Evolutionary conservation across 441 rosid genomes (phyloP).

Genomic region (Corymbia calophylla): DNA sequence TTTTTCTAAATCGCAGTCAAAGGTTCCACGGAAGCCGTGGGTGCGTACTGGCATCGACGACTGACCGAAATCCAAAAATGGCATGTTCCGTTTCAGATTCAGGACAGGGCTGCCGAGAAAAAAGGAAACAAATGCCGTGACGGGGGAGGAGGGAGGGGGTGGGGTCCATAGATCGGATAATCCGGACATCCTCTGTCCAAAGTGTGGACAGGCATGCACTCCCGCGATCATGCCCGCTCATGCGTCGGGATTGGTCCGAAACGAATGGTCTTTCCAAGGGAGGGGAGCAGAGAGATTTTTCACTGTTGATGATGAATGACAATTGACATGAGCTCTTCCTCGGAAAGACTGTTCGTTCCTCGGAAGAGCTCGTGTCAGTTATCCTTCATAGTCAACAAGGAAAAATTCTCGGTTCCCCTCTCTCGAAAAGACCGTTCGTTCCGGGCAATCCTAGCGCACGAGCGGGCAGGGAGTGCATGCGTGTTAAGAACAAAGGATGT

Average conservation of each 20-base stretch:
- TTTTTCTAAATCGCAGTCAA: not conserved
- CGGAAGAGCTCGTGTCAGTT: not conserved
- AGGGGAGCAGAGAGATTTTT: not conserved
- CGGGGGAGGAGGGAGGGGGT: too few relatives aligned
- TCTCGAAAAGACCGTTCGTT: not conserved
- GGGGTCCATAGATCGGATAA: too few relatives aligned
- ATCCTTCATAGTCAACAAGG: not conserved
- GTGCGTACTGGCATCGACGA: not conserved
- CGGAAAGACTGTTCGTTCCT: not conserved
- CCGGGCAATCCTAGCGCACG: too few relatives aligned
- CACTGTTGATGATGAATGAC: not conserved
- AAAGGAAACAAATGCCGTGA: too few relatives aligned
- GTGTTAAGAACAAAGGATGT: too few relatives aligned
- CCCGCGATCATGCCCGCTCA: not conserved
- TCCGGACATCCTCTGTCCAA: too few relatives aligned
- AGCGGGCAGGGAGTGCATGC: not conserved
- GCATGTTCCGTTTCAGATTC: not conserved
- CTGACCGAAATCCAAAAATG: not conserved
- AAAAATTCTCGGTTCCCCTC: not conserved
- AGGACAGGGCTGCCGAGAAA: too few relatives aligned
- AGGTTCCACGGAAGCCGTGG: not conserved
- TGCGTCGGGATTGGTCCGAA: too few relatives aligned
- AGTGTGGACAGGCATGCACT: not conserved
- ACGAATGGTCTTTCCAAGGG: not conserved
- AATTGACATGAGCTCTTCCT: not conserved